Conservation (phyloP, 192 early-diverging fungal genomes). For the Ramicandelaber brevisporus region DNA sequence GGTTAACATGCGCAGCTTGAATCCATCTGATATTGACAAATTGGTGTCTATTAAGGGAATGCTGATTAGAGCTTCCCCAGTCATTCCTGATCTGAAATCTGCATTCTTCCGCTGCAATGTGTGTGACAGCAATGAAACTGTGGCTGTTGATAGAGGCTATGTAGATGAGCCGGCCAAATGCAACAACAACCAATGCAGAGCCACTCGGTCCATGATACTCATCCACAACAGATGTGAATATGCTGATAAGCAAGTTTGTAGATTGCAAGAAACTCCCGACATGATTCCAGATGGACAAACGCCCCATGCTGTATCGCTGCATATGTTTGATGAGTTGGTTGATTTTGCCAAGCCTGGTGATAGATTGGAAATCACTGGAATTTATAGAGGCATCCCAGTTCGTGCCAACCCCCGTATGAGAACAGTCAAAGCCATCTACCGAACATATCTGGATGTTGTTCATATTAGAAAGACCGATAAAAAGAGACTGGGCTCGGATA, state of each 20-base stretch:
- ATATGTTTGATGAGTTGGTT: slow-evolving; percentile 81
- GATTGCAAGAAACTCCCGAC: slow-evolving; percentile 90
- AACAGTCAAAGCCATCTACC: slow-evolving; percentile 71
- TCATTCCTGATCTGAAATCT: slow-evolving; percentile 85
- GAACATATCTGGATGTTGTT: slow-evolving; percentile 87
- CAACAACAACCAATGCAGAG: slow-evolving; percentile 46
- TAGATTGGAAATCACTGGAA: slow-evolving; percentile 75
- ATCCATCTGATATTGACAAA: slow-evolving; percentile 94
- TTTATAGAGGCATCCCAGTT: slow-evolving; percentile 83
- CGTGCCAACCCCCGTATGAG: slow-evolving; percentile 69
- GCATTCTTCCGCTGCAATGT: slow-evolving; percentile 83
- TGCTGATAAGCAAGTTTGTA: slow-evolving; percentile 75
- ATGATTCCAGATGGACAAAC: slow-evolving; percentile 90
- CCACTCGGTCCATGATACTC: slow-evolving; percentile 59
- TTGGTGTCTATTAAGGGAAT: slow-evolving; percentile 85
- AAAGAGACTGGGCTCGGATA: slow-evolving; percentile 34
- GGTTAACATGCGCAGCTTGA: slow-evolving; percentile 83
- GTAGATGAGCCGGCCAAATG: slow-evolving; percentile 70
- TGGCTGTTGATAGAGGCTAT: slow-evolving; percentile 64
- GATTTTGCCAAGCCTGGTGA: slow-evolving; percentile 86
- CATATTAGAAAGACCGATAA: slow-evolving; percentile 64
- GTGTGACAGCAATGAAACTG: slow-evolving; percentile 61
- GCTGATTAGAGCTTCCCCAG: slow-evolving; percentile 67
- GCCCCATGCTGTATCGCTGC: slow-evolving; percentile 83
- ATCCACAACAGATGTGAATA: slow-evolving; percentile 90